Percentiles rank a stretch among this genome's conserved stretches.
Conservation (phyloP, 164 flowering plant genomes). For the Magnolia changhungtana region DNA sequence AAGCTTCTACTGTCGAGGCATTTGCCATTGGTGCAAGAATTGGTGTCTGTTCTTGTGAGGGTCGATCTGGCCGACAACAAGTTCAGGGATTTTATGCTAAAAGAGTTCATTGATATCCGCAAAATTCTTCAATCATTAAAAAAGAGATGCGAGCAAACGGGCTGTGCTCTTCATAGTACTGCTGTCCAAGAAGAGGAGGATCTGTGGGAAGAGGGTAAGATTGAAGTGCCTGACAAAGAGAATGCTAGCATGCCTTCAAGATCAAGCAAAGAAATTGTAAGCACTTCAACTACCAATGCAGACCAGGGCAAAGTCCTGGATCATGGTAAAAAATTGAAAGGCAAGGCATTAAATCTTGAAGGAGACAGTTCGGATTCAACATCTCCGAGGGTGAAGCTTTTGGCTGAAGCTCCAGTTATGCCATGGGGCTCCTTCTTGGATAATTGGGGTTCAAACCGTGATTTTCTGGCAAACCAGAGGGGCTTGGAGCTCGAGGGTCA, state of each 20-base stretch:
- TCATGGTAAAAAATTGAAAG: conserved; percentile 15
- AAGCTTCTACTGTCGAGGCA: conserved; percentile 70
- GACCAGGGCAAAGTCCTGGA: conserved; percentile 14
- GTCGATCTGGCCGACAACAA: conserved; percentile 64
- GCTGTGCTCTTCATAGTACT: conserved; percentile 40
- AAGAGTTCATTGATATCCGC: conserved; percentile 73
- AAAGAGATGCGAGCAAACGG: conserved; percentile 69
- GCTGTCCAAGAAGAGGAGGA: conserved; percentile 41
- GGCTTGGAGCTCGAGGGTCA: conserved; percentile 86
- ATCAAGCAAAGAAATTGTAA: conserved; percentile 14
- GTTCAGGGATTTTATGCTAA: conserved; percentile 63
- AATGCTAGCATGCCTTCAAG: conserved; percentile 1
- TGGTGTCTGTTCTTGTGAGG: conserved; percentile 71
- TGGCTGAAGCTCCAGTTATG: conserved; percentile 74
- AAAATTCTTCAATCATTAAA: conserved; percentile 49
- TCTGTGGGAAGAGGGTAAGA: conserved; percentile 84
- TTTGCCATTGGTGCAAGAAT: conserved; percentile 66
- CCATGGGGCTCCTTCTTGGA: conserved; percentile 72
- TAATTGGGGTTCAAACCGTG: conserved; percentile 65
- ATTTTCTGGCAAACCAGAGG: conserved; percentile 72
- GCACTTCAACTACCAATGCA: conserved; percentile 19
- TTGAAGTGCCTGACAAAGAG: conserved; percentile 27
- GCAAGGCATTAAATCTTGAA: conserved; percentile 12
- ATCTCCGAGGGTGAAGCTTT: conserved; percentile 47
- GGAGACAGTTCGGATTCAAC: conserved; percentile 20